Conservation (phyloP, 345 rosid genomes). For the Rhizophora mangle region DNA sequence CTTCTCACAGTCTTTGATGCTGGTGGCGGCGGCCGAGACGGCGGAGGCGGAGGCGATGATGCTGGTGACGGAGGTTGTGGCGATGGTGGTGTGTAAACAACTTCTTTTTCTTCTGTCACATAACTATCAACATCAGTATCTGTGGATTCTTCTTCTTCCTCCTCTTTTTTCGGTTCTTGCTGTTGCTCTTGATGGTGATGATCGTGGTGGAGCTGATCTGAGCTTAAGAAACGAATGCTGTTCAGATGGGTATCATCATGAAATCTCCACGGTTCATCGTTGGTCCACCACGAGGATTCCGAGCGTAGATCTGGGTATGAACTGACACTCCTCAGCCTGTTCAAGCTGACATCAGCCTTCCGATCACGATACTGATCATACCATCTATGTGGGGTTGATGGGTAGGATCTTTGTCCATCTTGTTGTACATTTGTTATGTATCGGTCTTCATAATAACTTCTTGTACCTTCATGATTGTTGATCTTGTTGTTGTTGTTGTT, state of each 20-base stretch:
- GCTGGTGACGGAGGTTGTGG: slow-evolving; percentile 12
- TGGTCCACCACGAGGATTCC: slow-evolving; percentile 32
- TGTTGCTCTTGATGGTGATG: slow-evolving; percentile 2
- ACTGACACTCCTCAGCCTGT: slow-evolving; percentile 55
- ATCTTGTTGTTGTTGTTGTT: slow-evolving; percentile 6
- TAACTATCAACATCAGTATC: slow-evolving; percentile 24
- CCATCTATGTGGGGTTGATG: slow-evolving; percentile 43
- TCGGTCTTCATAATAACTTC: slow-evolving; percentile 23
- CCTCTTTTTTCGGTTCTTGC: slow-evolving; percentile 7
- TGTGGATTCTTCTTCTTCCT: slow-evolving; percentile 4
- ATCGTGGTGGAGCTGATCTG: slow-evolving; percentile 24
- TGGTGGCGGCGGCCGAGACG: slow-evolving; percentile 8
- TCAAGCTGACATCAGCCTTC: slow-evolving; percentile 29
- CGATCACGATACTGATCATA: slow-evolving; percentile 37
- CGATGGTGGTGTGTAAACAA: slow-evolving; percentile 9
- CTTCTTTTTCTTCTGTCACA: slow-evolving; percentile 7
- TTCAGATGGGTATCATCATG: slow-evolving; percentile 65
- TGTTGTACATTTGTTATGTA: slow-evolving; percentile 25
- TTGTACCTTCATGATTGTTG: not conserved
- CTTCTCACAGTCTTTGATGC: slow-evolving; percentile 24
- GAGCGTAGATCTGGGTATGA: slow-evolving; percentile 82
- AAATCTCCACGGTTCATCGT: slow-evolving; percentile 58
- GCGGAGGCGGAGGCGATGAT: slow-evolving; percentile 17
- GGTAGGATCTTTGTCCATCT: slow-evolving; percentile 26
- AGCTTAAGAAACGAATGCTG: slow-evolving; percentile 28